Percentiles rank a stretch among this genome's conserved stretches.
phyloP scores from a whole-genome alignment of 768 basidiomycete species.

The Amanita brunnescens region DNA sequence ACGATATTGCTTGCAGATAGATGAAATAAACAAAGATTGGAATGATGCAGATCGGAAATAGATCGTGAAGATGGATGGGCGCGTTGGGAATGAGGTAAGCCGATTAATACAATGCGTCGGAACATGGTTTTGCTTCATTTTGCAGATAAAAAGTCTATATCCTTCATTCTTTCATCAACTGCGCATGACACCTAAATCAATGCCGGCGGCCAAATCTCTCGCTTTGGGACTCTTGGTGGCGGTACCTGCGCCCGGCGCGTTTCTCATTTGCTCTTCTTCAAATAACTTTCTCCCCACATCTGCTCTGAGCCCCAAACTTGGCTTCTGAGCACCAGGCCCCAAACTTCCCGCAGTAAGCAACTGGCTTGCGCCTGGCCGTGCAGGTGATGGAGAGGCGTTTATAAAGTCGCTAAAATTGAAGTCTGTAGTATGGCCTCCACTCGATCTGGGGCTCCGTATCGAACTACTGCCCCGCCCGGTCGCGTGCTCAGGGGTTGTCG shows the following conservation, averaged over 20 bases:
- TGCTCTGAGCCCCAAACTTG: constrained; percentile 44
- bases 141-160: not conserved
- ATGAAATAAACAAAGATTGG: constrained; percentile 5
- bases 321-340: constrained; percentile 23
- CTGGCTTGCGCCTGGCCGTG: constrained; percentile 18
- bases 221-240: constrained; percentile 17
- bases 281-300: constrained; percentile 63
- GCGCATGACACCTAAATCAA: constrained; percentile 30
- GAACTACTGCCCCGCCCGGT: constrained; percentile 16
- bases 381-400: constrained; percentile 62
- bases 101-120: not conserved
- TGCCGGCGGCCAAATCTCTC: constrained; percentile 30
- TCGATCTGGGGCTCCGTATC: constrained; percentile 25
- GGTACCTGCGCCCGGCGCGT: constrained; percentile 15
- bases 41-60: constrained; percentile 1
- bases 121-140: not conserved
- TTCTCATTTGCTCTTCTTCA: constrained; percentile 58
- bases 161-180: constrained; percentile 16
- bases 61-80: not conserved
- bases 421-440: constrained; percentile 22
- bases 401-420: constrained; percentile 70
- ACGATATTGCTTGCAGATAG: constrained; percentile 6
- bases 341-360: constrained; percentile 3
- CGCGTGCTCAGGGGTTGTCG: constrained; percentile 1
- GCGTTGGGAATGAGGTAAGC: not conserved